Evolutionary conservation across 495 filamentous ascomycete genomes (phyloP), one percentile per base, ranked within the genome.

Genomic region (Pyrenopolyporus hunteri): DNA sequence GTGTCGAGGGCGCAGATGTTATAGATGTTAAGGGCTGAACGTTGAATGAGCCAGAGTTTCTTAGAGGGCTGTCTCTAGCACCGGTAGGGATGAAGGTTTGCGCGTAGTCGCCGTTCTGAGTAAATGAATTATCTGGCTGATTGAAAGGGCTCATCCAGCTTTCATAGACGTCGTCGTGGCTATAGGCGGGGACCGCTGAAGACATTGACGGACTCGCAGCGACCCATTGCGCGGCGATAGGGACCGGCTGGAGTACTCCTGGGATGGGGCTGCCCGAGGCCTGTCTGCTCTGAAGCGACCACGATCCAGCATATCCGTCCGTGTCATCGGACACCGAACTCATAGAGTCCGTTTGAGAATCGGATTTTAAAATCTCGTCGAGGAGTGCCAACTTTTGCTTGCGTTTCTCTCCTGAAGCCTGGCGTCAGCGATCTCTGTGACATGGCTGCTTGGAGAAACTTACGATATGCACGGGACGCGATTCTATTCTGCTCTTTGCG

Each of bases 401-500:
- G 54, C 71, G 64, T 52, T 73, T 73, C 46, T 73, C 69, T 60
- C 71, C 71, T 73, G n/a, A 4, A 0, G 8, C 2, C 13, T 57
- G 22, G 45, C 23, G 57, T 72, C 49, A 72, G 69, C 45, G 42
- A 42, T 5, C 19, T 46, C 29, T 17, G 16, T 28, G n/a, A 49
- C 36, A 22, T 13, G 16, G 11, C 11, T 28, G 47, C 13, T n/a
- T 32, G 35, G 40, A 13, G 23, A 22, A 52, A 63, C 70, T 43
- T 57, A 73, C 70, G 60, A 64, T 73, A 73, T 14, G 68, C 66
- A 43, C 70, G 68, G 40, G 70, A 73, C 11, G 70, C 70, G 35
- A 71, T 69, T 49, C 70, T 60, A 19, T 73, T 73, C 43, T 73
- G 70, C 40, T 73, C 70, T 43, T 71, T 73, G 7, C 70, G 63